Base-by-base conservation (phyloP, 2,329 filamentous ascomycete genomes). In the Alternaria conjuncta region DNA sequence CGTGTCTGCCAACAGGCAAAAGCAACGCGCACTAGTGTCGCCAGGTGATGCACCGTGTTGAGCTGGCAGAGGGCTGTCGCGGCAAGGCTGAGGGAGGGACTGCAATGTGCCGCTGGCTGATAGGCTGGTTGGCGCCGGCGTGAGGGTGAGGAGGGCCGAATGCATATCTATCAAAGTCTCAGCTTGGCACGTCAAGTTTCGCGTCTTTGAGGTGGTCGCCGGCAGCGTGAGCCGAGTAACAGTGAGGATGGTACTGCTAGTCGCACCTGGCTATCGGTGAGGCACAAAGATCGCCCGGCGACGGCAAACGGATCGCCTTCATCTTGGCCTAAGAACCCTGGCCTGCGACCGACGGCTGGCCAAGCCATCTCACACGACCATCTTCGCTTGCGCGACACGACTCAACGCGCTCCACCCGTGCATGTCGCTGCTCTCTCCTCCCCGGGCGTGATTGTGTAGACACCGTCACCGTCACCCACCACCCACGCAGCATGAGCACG, bases 401-500 rank as follows among this genome's bases (percentile, higher is more conserved):
- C 55, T 50, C 67, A 53, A 57, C 69, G 71, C 71, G 73, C 72
- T 66, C 65, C 67, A 63, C 56, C 56, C 68, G 53, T 74, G 73
- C 70, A 78, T 75, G 75, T 67, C 60, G 64, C 56, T 68, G 55
- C 67, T 67, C 70, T 68, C 65, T 72, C 71, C 57, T 60, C 68
- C 36, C 72, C 68, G 41, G 53, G 61, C 63, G 71, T 69, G 63
- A 66, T 74, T 67, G 74, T 71, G 68, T 61, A 70, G 55, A 44
- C 60, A 55, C 56, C 8, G 18, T 43, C 59, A 56, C 58, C 63
- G 73, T 57, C 46, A 64, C 15, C 70, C 65, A 63, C 67, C 51
- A 50, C 20, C 68, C 66, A 63, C 69, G 69, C 64, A 74, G 64
- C 70, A 76, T 78, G 73, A 73, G 64, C 71, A 71, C 62, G 60